Conservation (phyloP, 306 rosid genomes). For the Alnus rubra region DNA sequence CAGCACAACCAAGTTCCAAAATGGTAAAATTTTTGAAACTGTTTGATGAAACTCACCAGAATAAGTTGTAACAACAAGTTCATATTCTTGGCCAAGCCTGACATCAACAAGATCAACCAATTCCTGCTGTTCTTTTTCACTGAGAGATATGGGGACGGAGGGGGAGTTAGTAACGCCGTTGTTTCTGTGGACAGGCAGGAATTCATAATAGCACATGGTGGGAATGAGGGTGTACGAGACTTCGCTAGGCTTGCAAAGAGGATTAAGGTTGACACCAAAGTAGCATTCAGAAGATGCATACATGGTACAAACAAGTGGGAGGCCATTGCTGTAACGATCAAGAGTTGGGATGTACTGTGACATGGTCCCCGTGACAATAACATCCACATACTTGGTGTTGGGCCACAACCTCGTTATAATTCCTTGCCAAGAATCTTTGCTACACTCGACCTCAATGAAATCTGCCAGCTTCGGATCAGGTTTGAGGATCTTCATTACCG, state of each 20-base stretch:
- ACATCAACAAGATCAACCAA: slow-evolving; percentile 76
- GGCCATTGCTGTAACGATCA: slow-evolving; percentile 72
- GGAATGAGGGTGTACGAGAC: slow-evolving; percentile 88
- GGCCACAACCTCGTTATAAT: slow-evolving; percentile 84
- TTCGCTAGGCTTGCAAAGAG: slow-evolving; percentile 65
- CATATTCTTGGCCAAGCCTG: slow-evolving; percentile 84
- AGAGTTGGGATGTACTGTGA: slow-evolving; percentile 85
- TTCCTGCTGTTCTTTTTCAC: slow-evolving; percentile 45
- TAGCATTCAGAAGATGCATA: slow-evolving; percentile 90
- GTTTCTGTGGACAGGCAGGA: slow-evolving; percentile 57
- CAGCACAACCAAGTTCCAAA: background rate
- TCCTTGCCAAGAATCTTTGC: slow-evolving; percentile 65
- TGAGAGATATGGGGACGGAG: slow-evolving; percentile 39
- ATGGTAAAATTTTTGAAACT: background rate
- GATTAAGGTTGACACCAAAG: slow-evolving; percentile 85
- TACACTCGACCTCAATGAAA: slow-evolving; percentile 55
- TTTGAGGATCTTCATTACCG: slow-evolving; percentile 50
- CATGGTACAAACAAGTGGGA: slow-evolving; percentile 88
- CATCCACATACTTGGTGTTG: slow-evolving; percentile 85
- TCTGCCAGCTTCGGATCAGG: slow-evolving; percentile 64
- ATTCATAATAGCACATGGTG: slow-evolving; percentile 81
- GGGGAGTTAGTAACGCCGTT: slow-evolving; percentile 37
- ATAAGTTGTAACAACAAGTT: slow-evolving; percentile 85
- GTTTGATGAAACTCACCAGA: slow-evolving; percentile 47
- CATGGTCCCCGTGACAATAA: slow-evolving; percentile 94